Evolutionary conservation across 768 basidiomycete genomes (phyloP).

Genomic region (Russula sp.): DNA sequence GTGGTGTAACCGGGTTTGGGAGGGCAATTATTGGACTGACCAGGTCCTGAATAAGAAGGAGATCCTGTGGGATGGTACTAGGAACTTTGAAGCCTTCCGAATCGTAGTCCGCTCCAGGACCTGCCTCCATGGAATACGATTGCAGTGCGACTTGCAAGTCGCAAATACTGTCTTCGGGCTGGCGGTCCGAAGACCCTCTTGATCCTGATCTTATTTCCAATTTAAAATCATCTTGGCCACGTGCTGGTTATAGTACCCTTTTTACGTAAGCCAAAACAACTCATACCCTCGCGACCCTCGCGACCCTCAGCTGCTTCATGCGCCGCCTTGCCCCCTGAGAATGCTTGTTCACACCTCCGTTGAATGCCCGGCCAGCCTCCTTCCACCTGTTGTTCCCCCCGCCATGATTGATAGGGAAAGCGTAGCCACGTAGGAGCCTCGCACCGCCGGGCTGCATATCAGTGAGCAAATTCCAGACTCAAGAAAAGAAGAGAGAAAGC

Average conservation of each 20-base stretch:
- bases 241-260: background rate
- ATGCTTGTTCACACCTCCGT: slow-evolving; percentile 69
- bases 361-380: slow-evolving; percentile 60
- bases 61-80: slow-evolving; percentile 59
- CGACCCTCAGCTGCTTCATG: slow-evolving; percentile 46
- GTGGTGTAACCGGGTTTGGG: background rate
- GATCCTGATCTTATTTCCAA: too few relatives aligned
- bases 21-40: slow-evolving; percentile 36
- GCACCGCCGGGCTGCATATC: slow-evolving; percentile 55
- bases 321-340: slow-evolving; percentile 48
- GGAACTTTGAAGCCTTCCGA: slow-evolving; percentile 50
- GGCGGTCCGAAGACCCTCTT: background rate
- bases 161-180: background rate
- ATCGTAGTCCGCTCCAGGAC: background rate
- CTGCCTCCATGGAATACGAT: background rate
- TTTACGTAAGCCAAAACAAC: background rate
- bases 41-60: slow-evolving; percentile 65
- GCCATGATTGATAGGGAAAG: slow-evolving; percentile 28
- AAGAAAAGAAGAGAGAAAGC: slow-evolving; percentile 28
- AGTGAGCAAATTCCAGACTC: background rate
- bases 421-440: slow-evolving; percentile 46
- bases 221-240: too few relatives aligned
- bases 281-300: slow-evolving; percentile 41
- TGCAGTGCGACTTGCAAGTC: too few relatives aligned
- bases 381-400: slow-evolving; percentile 26